Evolutionary conservation across 169 alveolate species (phyloP), one percentile per base, ranked within the genome.

Genomic region (Eimeria necatrix): DNA sequence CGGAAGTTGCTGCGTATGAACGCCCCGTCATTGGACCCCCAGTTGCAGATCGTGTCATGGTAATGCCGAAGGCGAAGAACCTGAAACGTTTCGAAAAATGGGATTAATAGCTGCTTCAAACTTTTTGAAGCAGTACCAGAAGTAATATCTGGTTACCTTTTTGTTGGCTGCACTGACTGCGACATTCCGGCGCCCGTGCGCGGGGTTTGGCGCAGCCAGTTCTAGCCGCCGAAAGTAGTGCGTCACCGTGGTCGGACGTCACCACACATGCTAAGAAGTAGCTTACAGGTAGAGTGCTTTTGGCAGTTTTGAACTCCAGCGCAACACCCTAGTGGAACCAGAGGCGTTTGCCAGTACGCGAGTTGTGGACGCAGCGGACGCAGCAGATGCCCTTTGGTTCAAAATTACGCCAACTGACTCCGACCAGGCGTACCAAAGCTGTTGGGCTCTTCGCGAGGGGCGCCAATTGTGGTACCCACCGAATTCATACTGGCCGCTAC

Each of bases 201-300:
- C 14, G 48, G 76, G 93, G 76, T 46, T 24, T 70, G 48, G 93
- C 20, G 81, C 60, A 51, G 81, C 81, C 80, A 53, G 93, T 61
- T 61, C 60, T 61, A n/a, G 93, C 83, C 81, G 93, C 60, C 61
- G 93, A 48, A 52, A 61, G 81, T 60, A 61, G 76, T 85, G 76
- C 93, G 52, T 71, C 70, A 81, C 52, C 53, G 73, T 14, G 59
- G 16, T 68, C 74, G 56, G 74, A 81, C 73, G 90, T 61, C 86
- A 59, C 73, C 59, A 85, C 93, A 85, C 46, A 85, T 14, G 24
- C 93, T 85, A 61, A 26, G n/a, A 61, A 59, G 81, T 85, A 85
- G 93, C 93, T 85, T 61, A 85, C 93, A 85, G 93, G 93, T 85
- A 60, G 93, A 85, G 93, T 61, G 80, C 80, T 61, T 84, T 48